phyloP scores from a whole-genome alignment of 2,329 filamentous ascomycete species.

The Venturia nashicola region DNA sequence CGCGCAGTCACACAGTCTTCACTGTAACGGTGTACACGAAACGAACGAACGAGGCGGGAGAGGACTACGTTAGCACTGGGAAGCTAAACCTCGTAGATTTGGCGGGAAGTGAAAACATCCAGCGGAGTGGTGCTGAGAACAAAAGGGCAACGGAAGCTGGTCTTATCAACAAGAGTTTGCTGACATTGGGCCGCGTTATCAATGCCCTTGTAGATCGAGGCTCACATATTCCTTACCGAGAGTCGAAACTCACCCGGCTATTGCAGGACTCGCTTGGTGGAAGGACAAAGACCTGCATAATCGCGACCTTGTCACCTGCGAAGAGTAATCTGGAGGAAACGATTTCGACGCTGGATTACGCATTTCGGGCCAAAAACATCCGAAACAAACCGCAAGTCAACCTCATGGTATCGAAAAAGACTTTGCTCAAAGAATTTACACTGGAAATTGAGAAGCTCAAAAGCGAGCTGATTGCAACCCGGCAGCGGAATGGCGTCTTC shows the following conservation, averaged over 20 bases:
- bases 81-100: slow-evolving; percentile 96
- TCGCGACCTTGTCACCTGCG: slow-evolving; percentile 88
- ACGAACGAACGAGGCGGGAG: slow-evolving; percentile 65
- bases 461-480: slow-evolving; percentile 81
- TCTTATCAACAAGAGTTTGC: slow-evolving; percentile 92
- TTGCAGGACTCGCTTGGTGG: slow-evolving; percentile 95
- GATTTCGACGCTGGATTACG: slow-evolving; percentile 95
- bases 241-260: slow-evolving; percentile 89
- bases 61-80: slow-evolving; percentile 80
- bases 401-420: slow-evolving; percentile 84
- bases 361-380: slow-evolving; percentile 96
- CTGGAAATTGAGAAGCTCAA: slow-evolving; percentile 89
- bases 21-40: slow-evolving; percentile 90
- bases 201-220: slow-evolving; percentile 89
- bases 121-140: slow-evolving; percentile 92
- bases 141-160: slow-evolving; percentile 93
- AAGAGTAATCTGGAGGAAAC: slow-evolving; percentile 96
- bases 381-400: slow-evolving; percentile 96
- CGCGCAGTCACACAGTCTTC: slow-evolving; percentile 93
- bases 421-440: slow-evolving; percentile 78
- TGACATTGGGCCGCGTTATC: slow-evolving; percentile 92
- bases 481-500: slow-evolving; percentile 91
- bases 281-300: slow-evolving; percentile 95
- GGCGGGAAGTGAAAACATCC: slow-evolving; percentile 95
- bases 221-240: slow-evolving; percentile 81